Evolutionary conservation across 495 filamentous ascomycete genomes (phyloP).

Genomic region (Evernia prunastri): DNA sequence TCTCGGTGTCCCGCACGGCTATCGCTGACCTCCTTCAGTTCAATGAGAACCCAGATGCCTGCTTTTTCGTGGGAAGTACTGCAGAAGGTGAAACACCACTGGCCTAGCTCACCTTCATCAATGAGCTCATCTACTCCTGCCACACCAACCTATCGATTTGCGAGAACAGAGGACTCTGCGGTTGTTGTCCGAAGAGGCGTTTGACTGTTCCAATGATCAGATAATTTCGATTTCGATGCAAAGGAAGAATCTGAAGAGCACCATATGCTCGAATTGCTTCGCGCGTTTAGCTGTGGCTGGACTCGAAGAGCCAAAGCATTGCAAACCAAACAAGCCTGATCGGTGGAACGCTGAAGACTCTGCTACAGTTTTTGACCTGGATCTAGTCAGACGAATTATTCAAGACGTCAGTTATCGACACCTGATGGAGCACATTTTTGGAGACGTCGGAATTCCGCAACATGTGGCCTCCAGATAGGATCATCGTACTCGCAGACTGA

Average conservation of each 20-base stretch:
- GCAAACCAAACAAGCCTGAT: slow-evolving; percentile 83
- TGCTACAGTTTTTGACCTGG: slow-evolving; percentile 96
- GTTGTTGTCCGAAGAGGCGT: slow-evolving; percentile 93
- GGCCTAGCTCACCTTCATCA: slow-evolving; percentile 99
- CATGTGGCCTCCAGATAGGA: slow-evolving; percentile 78
- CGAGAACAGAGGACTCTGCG: slow-evolving; percentile 98
- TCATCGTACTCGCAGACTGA: slow-evolving; percentile 78
- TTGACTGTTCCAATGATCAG: slow-evolving; percentile 96
- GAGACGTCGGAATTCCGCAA: slow-evolving; percentile 91
- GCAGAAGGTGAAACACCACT: slow-evolving; percentile 83
- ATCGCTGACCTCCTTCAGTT: slow-evolving; percentile 56
- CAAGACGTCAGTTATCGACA: slow-evolving; percentile 94
- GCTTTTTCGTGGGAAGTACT: slow-evolving; percentile 96
- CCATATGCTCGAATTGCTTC: slow-evolving; percentile 98
- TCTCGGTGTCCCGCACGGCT: background rate
- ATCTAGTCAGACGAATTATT: slow-evolving; percentile 97
- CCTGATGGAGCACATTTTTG: slow-evolving; percentile 79
- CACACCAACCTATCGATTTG: slow-evolving; percentile 92
- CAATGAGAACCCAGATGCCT: slow-evolving; percentile 96
- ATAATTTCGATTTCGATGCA: slow-evolving; percentile 98
- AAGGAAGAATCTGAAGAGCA: slow-evolving; percentile 90
- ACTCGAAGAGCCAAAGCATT: slow-evolving; percentile 79
- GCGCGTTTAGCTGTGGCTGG: slow-evolving; percentile 96
- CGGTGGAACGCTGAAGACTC: slow-evolving; percentile 88
- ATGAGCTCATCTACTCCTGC: slow-evolving; percentile 95